phyloP scores from a whole-genome alignment of 305 asterid species.

The Fraxinus latifolia region DNA sequence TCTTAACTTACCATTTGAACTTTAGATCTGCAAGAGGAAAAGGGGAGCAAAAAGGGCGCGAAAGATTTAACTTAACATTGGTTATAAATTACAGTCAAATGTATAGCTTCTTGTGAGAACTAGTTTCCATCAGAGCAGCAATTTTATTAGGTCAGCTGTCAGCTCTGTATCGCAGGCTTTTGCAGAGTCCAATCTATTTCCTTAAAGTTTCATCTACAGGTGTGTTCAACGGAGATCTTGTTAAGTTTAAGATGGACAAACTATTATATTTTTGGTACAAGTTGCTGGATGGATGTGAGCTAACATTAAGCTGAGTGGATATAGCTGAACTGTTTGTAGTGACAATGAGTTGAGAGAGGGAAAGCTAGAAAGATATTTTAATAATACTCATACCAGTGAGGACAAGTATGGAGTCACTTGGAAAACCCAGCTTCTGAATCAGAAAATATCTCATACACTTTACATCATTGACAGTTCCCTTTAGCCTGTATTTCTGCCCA shows the following conservation, averaged over 20 bases:
- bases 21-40: conserved; percentile 6
- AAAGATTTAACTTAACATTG: not conserved
- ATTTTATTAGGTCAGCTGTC: not conserved
- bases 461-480: conserved; percentile 54
- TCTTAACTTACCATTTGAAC: not conserved
- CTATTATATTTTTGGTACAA: not conserved
- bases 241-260: not conserved
- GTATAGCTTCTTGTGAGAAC: not conserved
- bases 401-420: conserved; percentile 43
- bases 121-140: not conserved
- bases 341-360: not conserved
- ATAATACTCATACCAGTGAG: conserved; percentile 45
- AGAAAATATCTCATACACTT: conserved; percentile 48
- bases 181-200: not conserved
- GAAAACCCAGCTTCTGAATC: conserved; percentile 38
- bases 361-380: not conserved
- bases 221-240: not conserved
- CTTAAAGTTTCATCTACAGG: conserved; percentile 1
- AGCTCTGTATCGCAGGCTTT: not conserved
- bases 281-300: not conserved
- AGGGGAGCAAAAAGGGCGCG: not conserved
- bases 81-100: not conserved
- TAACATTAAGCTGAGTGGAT: not conserved
- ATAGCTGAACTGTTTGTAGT: not conserved
- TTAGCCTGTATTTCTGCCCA: conserved; percentile 45